Base-by-base conservation (phyloP, 495 filamentous ascomycete genomes). In the Aspergillus panamensis region DNA sequence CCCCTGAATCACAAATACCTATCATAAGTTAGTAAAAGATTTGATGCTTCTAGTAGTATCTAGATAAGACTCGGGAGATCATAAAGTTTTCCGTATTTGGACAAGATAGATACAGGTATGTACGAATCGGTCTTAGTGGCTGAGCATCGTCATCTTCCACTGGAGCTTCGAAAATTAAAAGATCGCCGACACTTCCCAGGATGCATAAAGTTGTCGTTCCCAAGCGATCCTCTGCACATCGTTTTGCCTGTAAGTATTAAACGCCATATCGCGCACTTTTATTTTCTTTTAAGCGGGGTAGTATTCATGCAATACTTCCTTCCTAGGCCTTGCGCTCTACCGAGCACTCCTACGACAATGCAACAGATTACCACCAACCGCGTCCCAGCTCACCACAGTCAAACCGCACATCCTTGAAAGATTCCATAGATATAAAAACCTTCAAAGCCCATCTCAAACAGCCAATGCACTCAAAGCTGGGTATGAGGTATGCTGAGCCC, bases 321-420 rank as follows among this genome's bases (percentile, higher is more conserved):
- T 39, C 6, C 53, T 39, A 91, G 88, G 87, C 66, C 75, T 88
- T 63, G 83, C 88, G 33, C 85, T 94, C 51, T 92, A 87, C 69
- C 79, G 86, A 62, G 82, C 86, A 31, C 83, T 94, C 62, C 74
- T 91, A 33, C 82, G 79, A 59, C 81, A 82, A 74, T 84, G 74
- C 64, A 65, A 70, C 17, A 73, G 68, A 52, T 66, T 87, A 50
- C 73, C 78, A n/a, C 63, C 78, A 43, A 53, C 70, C 60, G 56
- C 63, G 58, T 67, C 72, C 62, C 63, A 75, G 70, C 69, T 72
- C 59, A 37, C 57, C 47, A 48, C 74, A 52, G 64, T 81, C 59
- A 68, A 75, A 63, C 59, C 70, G 56, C 61, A 77, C 33, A 64
- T 89, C 49, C 76, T 74, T 54, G 76, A 80, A 39, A 75, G 76